Evolutionary conservation across 73 alveolate species (phyloP).

Genomic region (Tetrahymena malaccensis): DNA sequence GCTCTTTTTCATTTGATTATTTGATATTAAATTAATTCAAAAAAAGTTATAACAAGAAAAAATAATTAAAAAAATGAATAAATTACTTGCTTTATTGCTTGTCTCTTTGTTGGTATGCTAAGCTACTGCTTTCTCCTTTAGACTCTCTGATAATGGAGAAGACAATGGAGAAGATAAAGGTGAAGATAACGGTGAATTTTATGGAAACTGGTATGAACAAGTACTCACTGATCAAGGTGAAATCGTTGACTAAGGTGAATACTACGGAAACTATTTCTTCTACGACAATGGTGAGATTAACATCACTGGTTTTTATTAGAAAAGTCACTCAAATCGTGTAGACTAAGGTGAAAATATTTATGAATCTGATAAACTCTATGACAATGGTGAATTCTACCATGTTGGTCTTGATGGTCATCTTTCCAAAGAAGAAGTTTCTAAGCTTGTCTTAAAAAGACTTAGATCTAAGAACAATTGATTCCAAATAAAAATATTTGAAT

Average conservation of each 20-base stretch:
- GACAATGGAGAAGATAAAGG: neutral
- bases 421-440: neutral
- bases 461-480: neutral
- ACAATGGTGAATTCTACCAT: neutral
- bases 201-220: neutral
- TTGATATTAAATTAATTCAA: too few relatives aligned
- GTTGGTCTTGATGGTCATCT: neutral
- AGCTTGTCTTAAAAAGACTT: neutral
- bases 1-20: neutral
- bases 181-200: neutral
- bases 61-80: neutral
- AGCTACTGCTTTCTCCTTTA: neutral
- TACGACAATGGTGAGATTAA: neutral
- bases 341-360: neutral
- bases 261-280: neutral
- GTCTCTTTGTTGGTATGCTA: neutral
- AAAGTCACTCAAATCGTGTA: neutral
- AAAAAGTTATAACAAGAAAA: too few relatives aligned
- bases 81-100: neutral
- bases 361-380: neutral
- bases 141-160: neutral
- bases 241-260: neutral
- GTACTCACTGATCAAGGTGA: neutral
- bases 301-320: neutral
- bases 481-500: too few relatives aligned